Evolutionary conservation across 306 rosid species (phyloP).

Genomic region (Cicer yamashitae): DNA sequence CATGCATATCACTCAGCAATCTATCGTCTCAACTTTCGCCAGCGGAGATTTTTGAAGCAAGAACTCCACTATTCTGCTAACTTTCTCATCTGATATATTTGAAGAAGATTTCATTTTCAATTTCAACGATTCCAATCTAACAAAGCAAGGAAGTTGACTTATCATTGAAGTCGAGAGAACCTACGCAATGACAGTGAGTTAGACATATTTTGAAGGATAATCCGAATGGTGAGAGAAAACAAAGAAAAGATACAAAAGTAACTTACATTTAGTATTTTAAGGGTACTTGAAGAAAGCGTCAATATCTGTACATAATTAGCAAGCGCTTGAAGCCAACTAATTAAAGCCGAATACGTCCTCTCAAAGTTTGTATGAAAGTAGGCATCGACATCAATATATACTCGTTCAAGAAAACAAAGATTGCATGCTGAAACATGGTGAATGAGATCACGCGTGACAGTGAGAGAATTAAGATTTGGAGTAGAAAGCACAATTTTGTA

Average conservation of each 20-base stretch:
- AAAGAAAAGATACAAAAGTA: background rate
- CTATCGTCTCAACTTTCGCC: conserved; percentile 30
- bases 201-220: conserved; percentile 1
- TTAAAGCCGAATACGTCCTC: background rate
- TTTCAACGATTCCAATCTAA: conserved; percentile 37
- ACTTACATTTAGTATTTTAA: conserved; percentile 43
- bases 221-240: background rate
- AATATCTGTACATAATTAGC: conserved; percentile 35
- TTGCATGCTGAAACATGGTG: conserved; percentile 2
- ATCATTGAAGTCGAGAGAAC: conserved; percentile 1
- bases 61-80: conserved; percentile 14
- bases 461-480: conserved; percentile 33
- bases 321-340: conserved; percentile 29
- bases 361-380: conserved; percentile 17
- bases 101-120: conserved; percentile 26
- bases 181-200: conserved; percentile 33
- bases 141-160: conserved; percentile 38
- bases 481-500: conserved; percentile 28
- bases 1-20: conserved; percentile 10
- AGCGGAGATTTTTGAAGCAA: conserved; percentile 40
- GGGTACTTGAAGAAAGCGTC: conserved; percentile 41
- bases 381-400: conserved; percentile 26
- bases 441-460: conserved; percentile 25
- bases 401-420: conserved; percentile 41
- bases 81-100: conserved; percentile 9